These are phyloP conservation scores for Ophiostoma sp. DNA, from an alignment of 2,329 filamentous ascomycete species.

Conservation along the genomic window DNA sequence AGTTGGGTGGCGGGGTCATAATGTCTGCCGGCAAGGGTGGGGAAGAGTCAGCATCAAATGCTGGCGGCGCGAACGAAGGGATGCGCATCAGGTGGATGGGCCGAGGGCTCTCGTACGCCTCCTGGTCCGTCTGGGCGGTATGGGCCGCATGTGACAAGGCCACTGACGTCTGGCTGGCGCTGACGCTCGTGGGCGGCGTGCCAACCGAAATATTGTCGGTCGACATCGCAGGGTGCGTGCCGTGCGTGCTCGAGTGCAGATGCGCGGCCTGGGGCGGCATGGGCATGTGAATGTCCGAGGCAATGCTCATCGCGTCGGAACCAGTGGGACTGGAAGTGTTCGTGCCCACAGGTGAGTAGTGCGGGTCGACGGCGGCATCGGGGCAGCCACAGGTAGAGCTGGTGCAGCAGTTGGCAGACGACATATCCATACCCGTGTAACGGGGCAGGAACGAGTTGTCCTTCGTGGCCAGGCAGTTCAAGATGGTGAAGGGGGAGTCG, in stretches of 20 bases:
- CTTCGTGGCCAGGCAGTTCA: conserved; percentile 90
- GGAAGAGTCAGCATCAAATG: conserved; percentile 78
- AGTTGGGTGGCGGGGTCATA: conserved; percentile 80
- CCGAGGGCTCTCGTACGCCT: conserved; percentile 47
- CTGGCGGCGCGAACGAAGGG: conserved; percentile 84
- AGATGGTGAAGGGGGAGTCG: conserved; percentile 89
- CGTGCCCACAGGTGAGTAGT: not conserved
- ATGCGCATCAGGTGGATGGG: conserved; percentile 82
- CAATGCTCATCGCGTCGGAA: not conserved
- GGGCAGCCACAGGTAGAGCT: conserved; percentile 66
- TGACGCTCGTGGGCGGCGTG: conserved; percentile 24
- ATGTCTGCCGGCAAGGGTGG: conserved; percentile 53
- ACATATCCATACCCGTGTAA: conserved; percentile 59
- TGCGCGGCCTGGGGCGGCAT: conserved; percentile 59
- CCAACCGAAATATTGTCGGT: conserved; percentile 19
- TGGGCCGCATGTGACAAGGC: conserved; percentile 31
- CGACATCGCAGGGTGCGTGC: not conserved
- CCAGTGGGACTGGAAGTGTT: not conserved
- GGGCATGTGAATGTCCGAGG: conserved; percentile 37
- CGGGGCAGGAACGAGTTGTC: conserved; percentile 83
- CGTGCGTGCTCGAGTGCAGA: conserved; percentile 36
- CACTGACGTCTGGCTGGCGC: not conserved
- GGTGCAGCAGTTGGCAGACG: conserved; percentile 49
- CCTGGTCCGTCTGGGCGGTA: conserved; percentile 31
- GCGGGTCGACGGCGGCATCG: conserved; percentile 40